These are phyloP conservation scores for Trichoderma lentiforme DNA, from an alignment of 2,329 filamentous ascomycete genomes.

Conservation along the genomic window DNA sequence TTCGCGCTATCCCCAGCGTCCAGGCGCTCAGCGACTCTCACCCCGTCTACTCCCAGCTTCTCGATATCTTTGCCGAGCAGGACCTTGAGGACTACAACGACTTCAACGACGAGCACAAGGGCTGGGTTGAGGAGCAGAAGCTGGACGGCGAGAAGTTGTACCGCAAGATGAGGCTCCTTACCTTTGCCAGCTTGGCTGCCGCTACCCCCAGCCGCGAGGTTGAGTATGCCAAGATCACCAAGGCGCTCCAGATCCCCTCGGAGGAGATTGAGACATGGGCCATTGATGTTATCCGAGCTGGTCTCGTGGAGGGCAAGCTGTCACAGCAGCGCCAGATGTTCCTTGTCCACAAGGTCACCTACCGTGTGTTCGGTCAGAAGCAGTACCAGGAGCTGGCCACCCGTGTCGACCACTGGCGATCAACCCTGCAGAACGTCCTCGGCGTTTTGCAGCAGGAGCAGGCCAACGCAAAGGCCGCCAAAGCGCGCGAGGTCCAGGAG, in stretches of 20 bases:
- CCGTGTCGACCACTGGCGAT: constrained; percentile 86
- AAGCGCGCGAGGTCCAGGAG: constrained; percentile 73
- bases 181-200: constrained; percentile 84
- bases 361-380: constrained; percentile 95
- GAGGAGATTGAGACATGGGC: constrained; percentile 97
- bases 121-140: constrained; percentile 74
- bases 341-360: constrained; percentile 91
- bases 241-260: constrained; percentile 75
- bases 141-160: constrained; percentile 71
- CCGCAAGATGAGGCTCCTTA: constrained; percentile 95
- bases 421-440: constrained; percentile 75
- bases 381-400: constrained; percentile 96
- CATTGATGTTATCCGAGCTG: constrained; percentile 94
- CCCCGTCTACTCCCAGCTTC: constrained; percentile 80
- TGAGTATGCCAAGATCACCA: constrained; percentile 79
- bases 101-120: constrained; percentile 87
- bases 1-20: constrained; percentile 76
- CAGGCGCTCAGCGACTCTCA: constrained; percentile 85
- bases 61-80: constrained; percentile 93
- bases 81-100: constrained; percentile 93
- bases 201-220: constrained; percentile 81
- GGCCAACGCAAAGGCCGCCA: constrained; percentile 70
- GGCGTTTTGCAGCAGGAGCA: constrained; percentile 77
- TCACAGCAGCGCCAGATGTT: constrained; percentile 91
- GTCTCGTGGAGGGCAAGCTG: constrained; percentile 93